Evolutionary conservation across 768 basidiomycete species (phyloP), one percentile per base, ranked within the genome.

Genomic region (Amanita molliuscula): DNA sequence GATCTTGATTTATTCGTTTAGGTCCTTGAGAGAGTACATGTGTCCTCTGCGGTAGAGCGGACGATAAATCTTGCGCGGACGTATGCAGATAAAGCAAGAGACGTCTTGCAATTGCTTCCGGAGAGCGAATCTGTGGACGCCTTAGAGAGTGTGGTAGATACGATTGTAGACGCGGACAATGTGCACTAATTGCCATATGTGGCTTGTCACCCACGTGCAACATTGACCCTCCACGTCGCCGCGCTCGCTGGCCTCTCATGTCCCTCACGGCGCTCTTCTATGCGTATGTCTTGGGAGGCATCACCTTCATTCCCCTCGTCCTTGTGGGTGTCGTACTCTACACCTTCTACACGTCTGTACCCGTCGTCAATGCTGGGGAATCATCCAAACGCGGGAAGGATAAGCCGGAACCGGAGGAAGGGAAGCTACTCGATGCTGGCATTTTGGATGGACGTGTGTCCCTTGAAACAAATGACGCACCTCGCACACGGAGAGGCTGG

Each of bases 271-370:
- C 84, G 2, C 65, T 92, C 45, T 57, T 90, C 54, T 82, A 94
- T 61, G 86, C 86, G 29, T 96, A 96, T 65, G 67, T 96, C 53
- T 71, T 96, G 38, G 94, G 94, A 48, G 94, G 92, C 38, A 53
- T 96, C 54, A 95, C 94, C 2, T 87, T 95, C 65, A 69, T 96
- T 50, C 94, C 94, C 16, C 75, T 96, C 41, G 61, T 87, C 56
- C 55, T 90, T 58, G 67, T 76, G 55, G 67, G 64, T 20, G 53
- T 76, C 56, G 55, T 92, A 57, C 78, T 76, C 62, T 75, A 75
- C 61, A 71, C 82, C 53, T 64, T 85, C 54, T 92, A 93, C 72
- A 88, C 88, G n/a, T 86, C 90, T 34, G 76, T 85, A 8, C 90
- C 92, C n/a, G 76, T 86, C 16, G 76, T 86, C 23, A 77, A 74